These are phyloP conservation scores for Fusarium vanettenii DNA, from an alignment of 2,329 filamentous ascomycete species.

Conservation along the genomic window DNA sequence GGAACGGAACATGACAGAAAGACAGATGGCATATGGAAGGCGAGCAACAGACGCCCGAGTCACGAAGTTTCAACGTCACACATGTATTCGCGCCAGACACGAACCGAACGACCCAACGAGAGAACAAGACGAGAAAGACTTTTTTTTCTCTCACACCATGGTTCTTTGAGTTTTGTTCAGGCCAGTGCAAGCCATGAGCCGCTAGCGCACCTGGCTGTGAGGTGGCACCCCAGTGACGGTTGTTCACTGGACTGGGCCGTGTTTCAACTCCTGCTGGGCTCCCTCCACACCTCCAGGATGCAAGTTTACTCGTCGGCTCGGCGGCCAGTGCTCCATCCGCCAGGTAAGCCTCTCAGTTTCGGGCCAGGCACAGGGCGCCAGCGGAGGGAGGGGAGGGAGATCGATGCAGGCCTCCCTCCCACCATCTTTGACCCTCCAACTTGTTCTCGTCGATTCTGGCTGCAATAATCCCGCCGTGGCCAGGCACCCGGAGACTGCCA, in stretches of 20 bases:
- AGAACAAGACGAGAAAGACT: slow-evolving; percentile 28
- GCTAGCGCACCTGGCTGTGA: slow-evolving; percentile 26
- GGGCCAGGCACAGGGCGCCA: slow-evolving; percentile 32
- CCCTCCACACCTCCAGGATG: slow-evolving; percentile 33
- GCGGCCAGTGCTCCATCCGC: slow-evolving; percentile 9
- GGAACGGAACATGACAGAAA: slow-evolving; percentile 3
- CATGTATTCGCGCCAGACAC: slow-evolving; percentile 35
- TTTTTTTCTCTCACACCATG: slow-evolving; percentile 18
- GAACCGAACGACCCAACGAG: slow-evolving; percentile 21
- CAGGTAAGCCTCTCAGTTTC: slow-evolving; percentile 31
- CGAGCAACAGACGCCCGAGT: slow-evolving; percentile 15
- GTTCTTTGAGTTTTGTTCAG: slow-evolving; percentile 15
- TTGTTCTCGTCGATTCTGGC: slow-evolving; percentile 17
- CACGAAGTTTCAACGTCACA: slow-evolving; percentile 26
- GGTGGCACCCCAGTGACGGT: slow-evolving; percentile 26
- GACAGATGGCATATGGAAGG: slow-evolving; percentile 6
- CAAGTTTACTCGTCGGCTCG: slow-evolving; percentile 22
- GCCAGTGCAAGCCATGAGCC: slow-evolving; percentile 30
- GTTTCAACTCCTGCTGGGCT: slow-evolving; percentile 34
- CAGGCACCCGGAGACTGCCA: slow-evolving; percentile 31
- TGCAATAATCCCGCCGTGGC: slow-evolving; percentile 15
- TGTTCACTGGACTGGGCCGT: slow-evolving; percentile 26
- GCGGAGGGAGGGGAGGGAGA: slow-evolving; percentile 15
- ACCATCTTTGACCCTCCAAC: slow-evolving; percentile 10
- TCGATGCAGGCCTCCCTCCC: slow-evolving; percentile 19